Conservation (phyloP, 1,139 yeast genomes). For the Magnusiomyces fungicola region DNA sequence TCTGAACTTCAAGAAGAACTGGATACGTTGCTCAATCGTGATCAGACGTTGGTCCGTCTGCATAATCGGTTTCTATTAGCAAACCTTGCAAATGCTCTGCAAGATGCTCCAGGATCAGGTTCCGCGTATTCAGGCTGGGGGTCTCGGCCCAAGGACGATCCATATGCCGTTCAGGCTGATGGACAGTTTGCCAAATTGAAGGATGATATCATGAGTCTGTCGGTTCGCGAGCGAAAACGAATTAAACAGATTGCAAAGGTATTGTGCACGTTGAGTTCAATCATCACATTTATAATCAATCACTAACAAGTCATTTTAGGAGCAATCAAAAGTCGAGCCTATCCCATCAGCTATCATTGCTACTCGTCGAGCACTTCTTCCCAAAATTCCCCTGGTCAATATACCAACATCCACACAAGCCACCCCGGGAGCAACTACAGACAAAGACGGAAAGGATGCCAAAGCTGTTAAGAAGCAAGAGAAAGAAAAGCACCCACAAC, state of each 20-base stretch:
- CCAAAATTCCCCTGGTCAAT: constrained; percentile 72
- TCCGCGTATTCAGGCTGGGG: constrained; percentile 42
- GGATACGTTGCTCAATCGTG: constrained; percentile 47
- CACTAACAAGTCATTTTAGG: constrained; percentile 35
- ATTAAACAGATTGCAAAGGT: constrained; percentile 68
- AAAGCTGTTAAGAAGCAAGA: neutral
- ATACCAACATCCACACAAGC: neutral
- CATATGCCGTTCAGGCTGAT: constrained; percentile 29
- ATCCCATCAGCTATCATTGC: constrained; percentile 69
- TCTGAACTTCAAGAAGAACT: constrained; percentile 57
- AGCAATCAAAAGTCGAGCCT: constrained; percentile 60
- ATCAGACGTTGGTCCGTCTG: constrained; percentile 37
- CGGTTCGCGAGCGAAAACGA: constrained; percentile 77
- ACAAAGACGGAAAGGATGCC: neutral
- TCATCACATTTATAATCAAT: too few species aligned
- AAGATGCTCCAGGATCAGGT: constrained; percentile 56
- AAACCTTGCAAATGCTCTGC: constrained; percentile 74
- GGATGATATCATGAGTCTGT: constrained; percentile 79
- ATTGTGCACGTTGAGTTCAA: too few species aligned
- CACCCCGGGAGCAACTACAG: neutral
- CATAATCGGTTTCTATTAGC: constrained; percentile 80
- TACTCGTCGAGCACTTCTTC: constrained; percentile 77
- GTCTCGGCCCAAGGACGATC: constrained; percentile 32
- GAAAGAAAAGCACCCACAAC: neutral
- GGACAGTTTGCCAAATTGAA: constrained; percentile 72